A percentile compares a stretch with the other conserved stretches of the same genome.
Evolutionary conservation across 2,329 filamentous ascomycete genomes (phyloP).

Genomic region (Neofusicoccum sp.): DNA sequence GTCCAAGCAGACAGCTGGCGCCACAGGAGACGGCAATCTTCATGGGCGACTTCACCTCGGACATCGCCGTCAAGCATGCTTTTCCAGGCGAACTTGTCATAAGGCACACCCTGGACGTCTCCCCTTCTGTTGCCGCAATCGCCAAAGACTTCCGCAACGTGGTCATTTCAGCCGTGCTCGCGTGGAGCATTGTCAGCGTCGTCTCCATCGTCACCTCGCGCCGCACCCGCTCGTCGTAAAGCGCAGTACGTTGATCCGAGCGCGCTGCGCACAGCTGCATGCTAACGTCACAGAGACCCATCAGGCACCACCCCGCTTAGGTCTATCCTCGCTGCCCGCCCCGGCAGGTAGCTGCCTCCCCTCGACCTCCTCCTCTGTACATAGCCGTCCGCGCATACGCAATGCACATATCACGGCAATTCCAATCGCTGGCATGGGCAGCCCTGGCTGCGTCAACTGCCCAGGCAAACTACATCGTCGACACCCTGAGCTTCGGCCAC

Average conservation of each 20-base stretch:
- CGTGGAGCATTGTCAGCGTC: constrained; percentile 46
- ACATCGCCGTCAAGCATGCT: constrained; percentile 21
- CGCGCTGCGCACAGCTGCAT: constrained; percentile 21
- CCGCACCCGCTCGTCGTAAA: not conserved
- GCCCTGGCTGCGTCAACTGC: constrained; percentile 53
- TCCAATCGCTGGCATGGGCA: constrained; percentile 46
- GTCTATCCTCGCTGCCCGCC: not conserved
- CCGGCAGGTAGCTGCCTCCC: not conserved
- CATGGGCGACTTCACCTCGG: constrained; percentile 16
- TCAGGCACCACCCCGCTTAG: not conserved
- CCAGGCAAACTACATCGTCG: constrained; percentile 68
- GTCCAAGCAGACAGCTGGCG: constrained; percentile 12
- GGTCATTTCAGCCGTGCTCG: constrained; percentile 53
- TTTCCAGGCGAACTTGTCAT: constrained; percentile 40
- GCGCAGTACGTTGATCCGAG: constrained; percentile 25
- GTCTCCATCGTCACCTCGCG: constrained; percentile 21
- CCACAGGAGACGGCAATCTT: constrained; percentile 6
- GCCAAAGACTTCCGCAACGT: constrained; percentile 55
- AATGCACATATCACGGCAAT: constrained; percentile 40
- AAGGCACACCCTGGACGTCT: constrained; percentile 55
- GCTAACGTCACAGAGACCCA: not conserved
- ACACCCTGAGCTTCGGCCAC: constrained; percentile 77
- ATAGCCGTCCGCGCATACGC: constrained; percentile 24
- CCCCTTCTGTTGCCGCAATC: constrained; percentile 51
- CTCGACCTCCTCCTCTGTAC: constrained; percentile 3